Conservation (phyloP, 208 protist genomes). For the Leishmania martiniquensis region DNA sequence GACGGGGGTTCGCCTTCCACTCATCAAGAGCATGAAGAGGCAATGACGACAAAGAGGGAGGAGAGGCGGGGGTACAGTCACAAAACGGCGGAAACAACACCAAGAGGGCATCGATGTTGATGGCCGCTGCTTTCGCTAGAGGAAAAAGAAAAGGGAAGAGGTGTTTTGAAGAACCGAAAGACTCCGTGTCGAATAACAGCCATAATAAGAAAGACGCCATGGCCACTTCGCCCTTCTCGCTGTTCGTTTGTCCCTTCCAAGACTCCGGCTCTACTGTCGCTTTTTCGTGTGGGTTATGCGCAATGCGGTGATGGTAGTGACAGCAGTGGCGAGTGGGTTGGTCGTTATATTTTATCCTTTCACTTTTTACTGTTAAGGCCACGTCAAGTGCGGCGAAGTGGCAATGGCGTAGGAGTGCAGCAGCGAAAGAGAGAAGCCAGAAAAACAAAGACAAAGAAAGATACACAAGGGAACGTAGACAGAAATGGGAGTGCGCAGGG, state of each 20-base stretch:
- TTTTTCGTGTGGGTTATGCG: neutral
- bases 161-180: neutral
- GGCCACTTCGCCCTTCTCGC: neutral
- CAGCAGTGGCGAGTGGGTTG: too few species aligned
- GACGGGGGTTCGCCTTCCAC: neutral
- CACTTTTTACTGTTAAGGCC: neutral
- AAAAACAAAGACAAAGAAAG: neutral
- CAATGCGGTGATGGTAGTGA: neutral
- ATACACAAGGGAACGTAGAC: neutral
- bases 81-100: conserved; percentile 2
- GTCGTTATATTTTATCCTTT: neutral
- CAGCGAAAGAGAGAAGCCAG: neutral
- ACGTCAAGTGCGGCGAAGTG: neutral
- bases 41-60: neutral
- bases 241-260: neutral
- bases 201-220: neutral
- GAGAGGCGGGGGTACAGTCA: neutral
- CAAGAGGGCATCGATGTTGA: neutral
- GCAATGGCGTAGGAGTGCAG: neutral
- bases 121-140: neutral
- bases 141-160: neutral
- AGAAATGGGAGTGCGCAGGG: neutral
- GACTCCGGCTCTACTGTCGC: neutral
- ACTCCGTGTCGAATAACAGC: neutral
- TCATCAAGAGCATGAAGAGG: neutral